Percentiles rank a stretch among this genome's conserved stretches.
These are phyloP conservation scores for Cladorrhinum samala DNA, from an alignment of 495 filamentous ascomycete species.

Conservation along the genomic window DNA sequence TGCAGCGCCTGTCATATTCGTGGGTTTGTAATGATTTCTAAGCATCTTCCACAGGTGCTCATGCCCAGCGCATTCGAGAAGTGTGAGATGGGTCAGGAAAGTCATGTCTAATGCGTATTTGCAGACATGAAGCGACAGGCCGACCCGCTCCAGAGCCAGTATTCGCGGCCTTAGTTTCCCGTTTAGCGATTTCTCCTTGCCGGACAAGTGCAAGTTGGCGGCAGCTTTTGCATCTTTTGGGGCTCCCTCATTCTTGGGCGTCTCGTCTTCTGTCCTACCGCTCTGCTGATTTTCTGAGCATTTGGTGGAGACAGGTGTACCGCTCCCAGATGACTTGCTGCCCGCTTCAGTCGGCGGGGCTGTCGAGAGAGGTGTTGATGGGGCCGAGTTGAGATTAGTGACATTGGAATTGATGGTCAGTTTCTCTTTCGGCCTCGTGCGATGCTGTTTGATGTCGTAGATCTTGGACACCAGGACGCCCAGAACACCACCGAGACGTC, in stretches of 20 bases:
- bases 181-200: too few species aligned
- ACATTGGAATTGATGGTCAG: neutral
- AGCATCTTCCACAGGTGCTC: slow-evolving; percentile 79
- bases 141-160: slow-evolving; percentile 78
- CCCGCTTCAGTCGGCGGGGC: neutral
- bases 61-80: slow-evolving; percentile 72
- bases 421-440: slow-evolving; percentile 4
- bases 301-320: neutral
- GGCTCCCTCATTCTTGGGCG: neutral
- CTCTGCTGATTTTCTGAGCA: neutral
- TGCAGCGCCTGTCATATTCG: slow-evolving; percentile 18
- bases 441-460: slow-evolving; percentile 49
- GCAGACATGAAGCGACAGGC: slow-evolving; percentile 62
- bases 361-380: slow-evolving; percentile 1
- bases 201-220: slow-evolving; percentile 24
- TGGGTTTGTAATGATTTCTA: slow-evolving; percentile 64
- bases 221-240: neutral
- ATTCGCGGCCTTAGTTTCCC: slow-evolving; percentile 63
- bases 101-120: slow-evolving; percentile 75
- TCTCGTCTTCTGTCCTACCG: neutral
- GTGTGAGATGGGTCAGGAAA: slow-evolving; percentile 66
- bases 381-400: neutral
- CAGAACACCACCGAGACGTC: slow-evolving; percentile 61
- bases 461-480: slow-evolving; percentile 63
- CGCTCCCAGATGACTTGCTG: neutral